Evolutionary conservation across 2,329 filamentous ascomycete genomes (phyloP).

Genomic region (Penicillium italicum): DNA sequence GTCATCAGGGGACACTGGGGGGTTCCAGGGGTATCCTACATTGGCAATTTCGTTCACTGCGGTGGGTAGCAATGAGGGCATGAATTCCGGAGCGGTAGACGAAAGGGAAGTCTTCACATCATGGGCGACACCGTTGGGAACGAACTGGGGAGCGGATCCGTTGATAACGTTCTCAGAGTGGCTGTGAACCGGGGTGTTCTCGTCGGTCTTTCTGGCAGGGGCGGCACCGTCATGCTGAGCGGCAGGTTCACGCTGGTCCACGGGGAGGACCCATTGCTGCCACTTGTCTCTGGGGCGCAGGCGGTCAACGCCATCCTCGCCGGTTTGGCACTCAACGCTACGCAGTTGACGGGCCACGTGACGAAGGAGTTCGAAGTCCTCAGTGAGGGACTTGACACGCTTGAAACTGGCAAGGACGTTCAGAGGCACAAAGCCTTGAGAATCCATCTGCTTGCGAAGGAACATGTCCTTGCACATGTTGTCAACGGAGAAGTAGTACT

Average conservation of each 20-base stretch:
- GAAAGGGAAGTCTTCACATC: slow-evolving; percentile 54
- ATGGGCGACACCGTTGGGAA: slow-evolving; percentile 41
- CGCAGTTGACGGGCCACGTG: slow-evolving; percentile 69
- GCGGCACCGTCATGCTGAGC: slow-evolving; percentile 71
- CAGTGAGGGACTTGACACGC: slow-evolving; percentile 70
- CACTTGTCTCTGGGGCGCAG: slow-evolving; percentile 72
- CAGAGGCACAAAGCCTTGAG: slow-evolving; percentile 83
- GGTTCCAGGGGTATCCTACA: slow-evolving; percentile 35
- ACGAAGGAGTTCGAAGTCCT: slow-evolving; percentile 70
- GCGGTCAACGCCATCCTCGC: slow-evolving; percentile 73
- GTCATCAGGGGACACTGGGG: slow-evolving; percentile 49
- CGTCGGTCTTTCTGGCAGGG: slow-evolving; percentile 36
- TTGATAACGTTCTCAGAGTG: slow-evolving; percentile 32
- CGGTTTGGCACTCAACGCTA: slow-evolving; percentile 69
- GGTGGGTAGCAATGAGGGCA: slow-evolving; percentile 41
- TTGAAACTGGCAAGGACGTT: slow-evolving; percentile 80
- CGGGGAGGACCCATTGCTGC: slow-evolving; percentile 72
- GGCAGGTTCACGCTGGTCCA: slow-evolving; percentile 66
- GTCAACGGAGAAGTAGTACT: slow-evolving; percentile 96
- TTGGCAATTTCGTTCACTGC: slow-evolving; percentile 35
- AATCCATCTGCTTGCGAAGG: slow-evolving; percentile 88
- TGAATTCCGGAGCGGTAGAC: slow-evolving; percentile 62
- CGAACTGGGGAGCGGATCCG: slow-evolving; percentile 27
- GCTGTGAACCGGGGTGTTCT: slow-evolving; percentile 33
- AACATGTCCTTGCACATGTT: slow-evolving; percentile 93